A percentile compares a stretch with the other conserved stretches of the same genome.
These are phyloP conservation scores for Cladosporium colombiae DNA, from an alignment of 2,329 filamentous ascomycete species.

Conservation along the genomic window DNA sequence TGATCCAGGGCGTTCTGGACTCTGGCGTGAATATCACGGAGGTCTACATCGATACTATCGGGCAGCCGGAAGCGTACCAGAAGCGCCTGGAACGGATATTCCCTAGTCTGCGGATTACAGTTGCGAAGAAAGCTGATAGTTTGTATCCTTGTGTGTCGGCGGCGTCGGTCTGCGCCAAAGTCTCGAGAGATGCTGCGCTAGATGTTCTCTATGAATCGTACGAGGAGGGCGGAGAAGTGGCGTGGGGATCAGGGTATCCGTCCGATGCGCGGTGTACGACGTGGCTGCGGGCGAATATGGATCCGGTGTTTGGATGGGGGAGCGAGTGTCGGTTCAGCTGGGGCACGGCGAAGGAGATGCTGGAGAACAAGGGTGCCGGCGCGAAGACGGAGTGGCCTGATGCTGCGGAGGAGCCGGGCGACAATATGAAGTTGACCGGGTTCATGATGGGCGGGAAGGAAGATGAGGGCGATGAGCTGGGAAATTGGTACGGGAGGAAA, in stretches of 20 bases:
- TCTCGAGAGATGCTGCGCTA: slow-evolving; percentile 86
- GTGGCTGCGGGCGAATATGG: slow-evolving; percentile 86
- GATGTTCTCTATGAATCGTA: slow-evolving; percentile 71
- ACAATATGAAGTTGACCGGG: slow-evolving; percentile 69
- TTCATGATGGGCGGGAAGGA: slow-evolving; percentile 62
- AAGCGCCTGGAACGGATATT: slow-evolving; percentile 80
- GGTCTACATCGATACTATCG: slow-evolving; percentile 95
- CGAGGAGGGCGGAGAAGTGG: slow-evolving; percentile 34
- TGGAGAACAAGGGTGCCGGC: slow-evolving; percentile 72
- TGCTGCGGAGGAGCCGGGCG: slow-evolving; percentile 65
- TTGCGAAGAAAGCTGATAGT: slow-evolving; percentile 78
- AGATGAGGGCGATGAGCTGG: slow-evolving; percentile 64
- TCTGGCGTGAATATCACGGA: slow-evolving; percentile 80
- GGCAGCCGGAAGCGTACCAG: slow-evolving; percentile 80
- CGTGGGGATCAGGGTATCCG: slow-evolving; percentile 92
- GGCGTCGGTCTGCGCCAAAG: slow-evolving; percentile 92
- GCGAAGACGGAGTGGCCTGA: slow-evolving; percentile 78
- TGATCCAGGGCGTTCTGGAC: slow-evolving; percentile 76
- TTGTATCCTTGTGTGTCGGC: slow-evolving; percentile 91
- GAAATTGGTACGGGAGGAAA: slow-evolving; percentile 79
- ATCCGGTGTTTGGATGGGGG: slow-evolving; percentile 94
- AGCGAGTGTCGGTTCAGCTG: slow-evolving; percentile 92
- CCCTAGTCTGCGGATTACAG: slow-evolving; percentile 60
- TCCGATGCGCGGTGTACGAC: slow-evolving; percentile 76
- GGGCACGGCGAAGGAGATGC: slow-evolving; percentile 90